Base-by-base conservation (phyloP, 2,329 filamentous ascomycete genomes). In the Alternaria viburni region DNA sequence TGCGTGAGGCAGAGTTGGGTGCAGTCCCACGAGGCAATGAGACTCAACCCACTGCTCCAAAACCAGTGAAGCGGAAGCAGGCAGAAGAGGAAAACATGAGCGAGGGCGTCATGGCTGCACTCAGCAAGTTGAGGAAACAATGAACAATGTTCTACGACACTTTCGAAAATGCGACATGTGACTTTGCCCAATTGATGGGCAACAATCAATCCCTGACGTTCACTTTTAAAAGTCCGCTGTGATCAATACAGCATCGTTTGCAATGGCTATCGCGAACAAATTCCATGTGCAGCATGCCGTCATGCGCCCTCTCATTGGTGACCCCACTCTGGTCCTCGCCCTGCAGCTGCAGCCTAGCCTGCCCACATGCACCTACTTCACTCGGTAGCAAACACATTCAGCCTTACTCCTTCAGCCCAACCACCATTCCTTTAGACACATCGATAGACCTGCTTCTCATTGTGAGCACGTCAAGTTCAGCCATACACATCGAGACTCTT, bases 41-140 rank as follows among this genome's bases (percentile, higher is more conserved):
- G 70, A 75, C 58, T 59, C 72, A 59, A 19, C 57, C 59, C 44
- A 49, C 49, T 32, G 52, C 66, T 32, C 10, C 66, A n/a, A 66
- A 63, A 19, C 46, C 68, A 47, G 66, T 69, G 55, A 81, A 81
- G 69, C 73, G 79, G 32, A 81, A 81, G 66, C 71, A 73, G 25
- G 72, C 62, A 43, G 78, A 83, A 49, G 78, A 83, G 13, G 82
- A 84, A 52, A 79, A 81, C n/a, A 72, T 88, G 64, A 86, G 82
- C 68, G 86, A 88, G 52, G 87, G 87, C 10, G 84, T 90, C 54
- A 83, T 85, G 80, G 86, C 86, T 28, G 88, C 87, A 6, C 74
- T 90, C 54, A 85, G 83, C 51, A 89, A 84, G 68, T 74, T 89
- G 52, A 80, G 88, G 63, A 72, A 80, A 54, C 72, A 77, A 51